phyloP scores from a whole-genome alignment of 345 rosid genomes.

The Syzygium oleosum region DNA sequence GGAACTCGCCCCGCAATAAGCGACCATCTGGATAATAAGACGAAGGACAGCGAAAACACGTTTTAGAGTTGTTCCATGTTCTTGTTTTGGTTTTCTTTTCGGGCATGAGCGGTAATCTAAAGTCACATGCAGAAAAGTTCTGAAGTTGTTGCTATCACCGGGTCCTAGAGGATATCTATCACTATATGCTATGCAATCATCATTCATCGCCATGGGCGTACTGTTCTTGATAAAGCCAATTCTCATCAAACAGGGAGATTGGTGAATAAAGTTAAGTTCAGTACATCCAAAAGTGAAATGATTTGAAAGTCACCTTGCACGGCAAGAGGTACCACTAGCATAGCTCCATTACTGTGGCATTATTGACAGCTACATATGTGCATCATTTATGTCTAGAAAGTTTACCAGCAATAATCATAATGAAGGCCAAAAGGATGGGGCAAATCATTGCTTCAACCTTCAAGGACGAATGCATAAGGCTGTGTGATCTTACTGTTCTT shows the following conservation, averaged over 20 bases:
- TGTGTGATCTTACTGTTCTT: not conserved
- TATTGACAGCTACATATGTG: not conserved
- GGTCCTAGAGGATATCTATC: not conserved
- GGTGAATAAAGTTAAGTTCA: not conserved
- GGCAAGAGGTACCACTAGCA: not conserved
- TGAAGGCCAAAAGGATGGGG: not conserved
- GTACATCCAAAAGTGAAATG: not conserved
- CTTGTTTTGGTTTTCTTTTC: not conserved
- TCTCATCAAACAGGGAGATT: not conserved
- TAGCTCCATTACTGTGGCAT: not conserved
- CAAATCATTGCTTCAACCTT: not conserved
- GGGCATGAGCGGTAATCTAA: not conserved
- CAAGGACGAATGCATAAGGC: not conserved
- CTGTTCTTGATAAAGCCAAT: not conserved
- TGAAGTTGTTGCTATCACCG: not conserved
- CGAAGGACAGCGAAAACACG: not conserved
- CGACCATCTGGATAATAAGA: conserved; percentile 19
- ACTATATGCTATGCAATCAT: not conserved
- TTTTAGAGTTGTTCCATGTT: not conserved
- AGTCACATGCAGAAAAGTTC: not conserved
- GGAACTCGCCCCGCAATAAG: conserved; percentile 30
- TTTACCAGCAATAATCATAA: not conserved
- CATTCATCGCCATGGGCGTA: not conserved
- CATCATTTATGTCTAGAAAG: not conserved
- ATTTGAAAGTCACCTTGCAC: not conserved